Evolutionary conservation across 2,329 filamentous ascomycete species (phyloP).

Genomic region (Amphichorda felina): DNA sequence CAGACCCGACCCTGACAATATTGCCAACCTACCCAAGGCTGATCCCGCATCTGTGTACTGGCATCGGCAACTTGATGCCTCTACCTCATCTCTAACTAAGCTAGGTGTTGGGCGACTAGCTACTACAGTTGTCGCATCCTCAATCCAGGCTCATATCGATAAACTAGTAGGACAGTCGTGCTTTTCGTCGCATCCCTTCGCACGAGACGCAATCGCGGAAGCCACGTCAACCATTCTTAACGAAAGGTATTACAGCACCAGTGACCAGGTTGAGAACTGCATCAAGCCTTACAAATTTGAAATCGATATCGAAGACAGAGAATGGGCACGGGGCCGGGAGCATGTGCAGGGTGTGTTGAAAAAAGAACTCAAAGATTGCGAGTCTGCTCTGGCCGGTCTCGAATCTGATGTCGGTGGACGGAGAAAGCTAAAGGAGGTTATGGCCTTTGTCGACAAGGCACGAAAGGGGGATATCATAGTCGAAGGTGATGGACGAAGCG

Average conservation of each 20-base stretch:
- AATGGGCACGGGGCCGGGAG: constrained; percentile 79
- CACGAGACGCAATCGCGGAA: constrained; percentile 83
- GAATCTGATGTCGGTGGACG: constrained; percentile 71
- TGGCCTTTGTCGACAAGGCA: constrained; percentile 82
- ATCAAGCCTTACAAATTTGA: constrained; percentile 99
- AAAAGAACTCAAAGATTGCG: constrained; percentile 74
- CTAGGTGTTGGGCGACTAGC: constrained; percentile 86
- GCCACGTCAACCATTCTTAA: constrained; percentile 83
- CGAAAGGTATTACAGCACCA: constrained; percentile 92
- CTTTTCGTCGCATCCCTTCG: constrained; percentile 84
- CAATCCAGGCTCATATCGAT: constrained; percentile 79
- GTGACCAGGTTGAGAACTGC: constrained; percentile 95
- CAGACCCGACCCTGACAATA: constrained; percentile 55
- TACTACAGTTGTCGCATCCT: constrained; percentile 78
- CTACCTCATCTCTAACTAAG: constrained; percentile 81
- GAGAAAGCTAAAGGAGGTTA: constrained; percentile 79
- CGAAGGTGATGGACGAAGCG: constrained; percentile 71
- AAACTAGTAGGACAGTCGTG: constrained; percentile 67
- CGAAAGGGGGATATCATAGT: constrained; percentile 74
- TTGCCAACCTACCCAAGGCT: constrained; percentile 72
- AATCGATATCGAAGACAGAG: constrained; percentile 83
- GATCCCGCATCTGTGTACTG: constrained; percentile 81
- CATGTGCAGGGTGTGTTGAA: constrained; percentile 75
- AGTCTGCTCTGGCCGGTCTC: constrained; percentile 62
- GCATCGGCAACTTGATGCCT: constrained; percentile 89